phyloP scores from a whole-genome alignment of 768 basidiomycete genomes.

The Pulveroboletus sp. region DNA sequence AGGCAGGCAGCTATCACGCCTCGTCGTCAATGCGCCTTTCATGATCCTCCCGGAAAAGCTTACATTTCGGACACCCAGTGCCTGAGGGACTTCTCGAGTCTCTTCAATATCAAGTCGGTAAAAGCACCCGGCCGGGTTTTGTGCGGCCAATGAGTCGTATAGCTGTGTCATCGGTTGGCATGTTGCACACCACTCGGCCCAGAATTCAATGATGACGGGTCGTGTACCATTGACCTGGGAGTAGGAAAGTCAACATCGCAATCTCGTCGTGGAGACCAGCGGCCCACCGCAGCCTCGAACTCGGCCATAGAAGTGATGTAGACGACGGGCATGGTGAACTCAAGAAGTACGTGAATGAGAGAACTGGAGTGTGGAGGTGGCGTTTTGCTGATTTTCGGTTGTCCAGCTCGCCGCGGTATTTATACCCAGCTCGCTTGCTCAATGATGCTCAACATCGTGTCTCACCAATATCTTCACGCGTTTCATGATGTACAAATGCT shows the following conservation, averaged over 20 bases:
- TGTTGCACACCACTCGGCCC: conserved; percentile 30
- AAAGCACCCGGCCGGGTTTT: conserved; percentile 26
- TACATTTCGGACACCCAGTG: conserved; percentile 24
- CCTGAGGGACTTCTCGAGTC: conserved; percentile 22
- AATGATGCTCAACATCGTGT: conserved; percentile 12
- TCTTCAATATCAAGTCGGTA: conserved; percentile 32
- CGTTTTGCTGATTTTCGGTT: conserved; percentile 15
- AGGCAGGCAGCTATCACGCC: conserved; percentile 25
- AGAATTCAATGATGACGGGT: conserved; percentile 31
- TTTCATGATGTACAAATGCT: conserved; percentile 12
- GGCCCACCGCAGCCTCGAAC: conserved; percentile 22
- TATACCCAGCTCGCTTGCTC: conserved; percentile 27
- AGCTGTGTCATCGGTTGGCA: conserved; percentile 19
- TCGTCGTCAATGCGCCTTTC: conserved; percentile 13
- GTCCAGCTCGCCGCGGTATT: conserved; percentile 16
- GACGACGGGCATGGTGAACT: conserved; percentile 20
- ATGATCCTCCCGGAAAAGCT: conserved; percentile 11
- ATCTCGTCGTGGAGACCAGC: not conserved
- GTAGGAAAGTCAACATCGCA: conserved; percentile 6
- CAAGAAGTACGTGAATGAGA: conserved; percentile 12
- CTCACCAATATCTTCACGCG: conserved; percentile 8
- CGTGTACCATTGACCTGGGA: conserved; percentile 17
- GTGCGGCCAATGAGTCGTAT: conserved; percentile 24
- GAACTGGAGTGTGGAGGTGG: conserved; percentile 7
- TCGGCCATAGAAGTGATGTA: conserved; percentile 27